These are phyloP conservation scores for Quercus mongolica DNA, from an alignment of 306 rosid genomes.

Conservation along the genomic window DNA sequence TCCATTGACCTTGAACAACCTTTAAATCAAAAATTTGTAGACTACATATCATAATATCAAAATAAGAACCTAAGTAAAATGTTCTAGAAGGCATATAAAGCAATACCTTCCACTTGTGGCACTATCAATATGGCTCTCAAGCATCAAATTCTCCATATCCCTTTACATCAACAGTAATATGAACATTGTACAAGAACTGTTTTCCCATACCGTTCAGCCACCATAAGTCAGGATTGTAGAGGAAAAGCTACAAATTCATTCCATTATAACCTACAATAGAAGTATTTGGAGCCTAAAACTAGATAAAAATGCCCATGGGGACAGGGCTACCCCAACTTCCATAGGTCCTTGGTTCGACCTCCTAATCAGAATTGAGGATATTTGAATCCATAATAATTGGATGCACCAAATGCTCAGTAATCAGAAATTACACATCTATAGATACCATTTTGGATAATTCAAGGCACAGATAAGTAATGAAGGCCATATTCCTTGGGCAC, in stretches of 20 bases:
- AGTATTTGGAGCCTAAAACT: conserved; percentile 9
- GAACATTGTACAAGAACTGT: conserved; percentile 69
- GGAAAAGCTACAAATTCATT: conserved; percentile 59
- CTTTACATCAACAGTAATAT: conserved; percentile 58
- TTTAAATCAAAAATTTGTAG: conserved; percentile 19
- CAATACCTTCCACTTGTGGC: conserved; percentile 79
- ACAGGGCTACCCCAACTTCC: too few relatives aligned
- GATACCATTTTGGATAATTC: neutral
- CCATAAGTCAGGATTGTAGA: conserved; percentile 88
- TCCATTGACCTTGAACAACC: conserved; percentile 93
- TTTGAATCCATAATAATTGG: conserved; percentile 10
- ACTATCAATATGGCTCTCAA: conserved; percentile 71
- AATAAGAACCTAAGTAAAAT: neutral
- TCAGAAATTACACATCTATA: neutral
- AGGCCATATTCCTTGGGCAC: neutral
- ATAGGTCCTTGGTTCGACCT: too few relatives aligned
- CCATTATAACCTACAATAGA: conserved; percentile 17
- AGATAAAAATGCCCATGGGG: neutral
- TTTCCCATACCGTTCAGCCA: conserved; percentile 99
- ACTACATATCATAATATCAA: conserved; percentile 10
- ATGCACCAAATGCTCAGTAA: conserved; percentile 20
- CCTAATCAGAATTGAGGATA: neutral
- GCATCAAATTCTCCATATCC: conserved; percentile 83
- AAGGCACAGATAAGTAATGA: neutral
- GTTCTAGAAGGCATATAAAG: neutral